Percentiles rank a stretch among this genome's conserved stretches.
These are phyloP conservation scores for Nannochloropsis oceanica DNA, from an alignment of 108 stramenopile species.

Conservation along the genomic window DNA sequence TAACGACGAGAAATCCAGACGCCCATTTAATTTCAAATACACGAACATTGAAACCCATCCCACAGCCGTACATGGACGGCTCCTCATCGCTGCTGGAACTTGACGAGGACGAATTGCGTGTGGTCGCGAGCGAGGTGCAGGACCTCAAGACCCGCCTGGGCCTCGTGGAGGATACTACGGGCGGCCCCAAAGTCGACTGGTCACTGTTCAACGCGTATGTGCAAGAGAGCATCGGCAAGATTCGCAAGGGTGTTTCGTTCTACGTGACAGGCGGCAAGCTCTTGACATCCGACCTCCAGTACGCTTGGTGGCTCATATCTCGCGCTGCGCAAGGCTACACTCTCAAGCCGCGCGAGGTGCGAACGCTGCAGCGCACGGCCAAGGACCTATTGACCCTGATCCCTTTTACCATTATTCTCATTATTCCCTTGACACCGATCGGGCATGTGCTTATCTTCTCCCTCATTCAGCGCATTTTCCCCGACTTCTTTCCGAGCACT, in stretches of 20 bases:
- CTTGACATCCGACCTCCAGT: conserved; percentile 64
- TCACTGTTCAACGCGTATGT: conserved; percentile 9
- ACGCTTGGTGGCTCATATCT: conserved; percentile 53
- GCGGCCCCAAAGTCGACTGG: background rate
- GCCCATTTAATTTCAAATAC: too few relatives aligned
- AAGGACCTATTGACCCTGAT: conserved; percentile 88
- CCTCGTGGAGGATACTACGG: conserved; percentile 56
- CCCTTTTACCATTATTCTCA: conserved; percentile 80
- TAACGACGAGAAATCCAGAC: too few relatives aligned
- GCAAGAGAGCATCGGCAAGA: conserved; percentile 16
- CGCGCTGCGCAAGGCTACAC: conserved; percentile 76
- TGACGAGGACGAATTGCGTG: conserved; percentile 11
- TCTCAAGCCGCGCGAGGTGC: conserved; percentile 85
- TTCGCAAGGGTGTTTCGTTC: conserved; percentile 11
- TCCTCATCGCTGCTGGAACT: background rate
- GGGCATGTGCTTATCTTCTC: conserved; percentile 92
- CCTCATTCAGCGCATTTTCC: conserved; percentile 88
- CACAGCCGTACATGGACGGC: background rate
- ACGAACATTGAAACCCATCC: background rate
- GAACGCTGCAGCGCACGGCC: conserved; percentile 75
- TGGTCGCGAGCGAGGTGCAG: conserved; percentile 29
- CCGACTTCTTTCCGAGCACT: conserved; percentile 91
- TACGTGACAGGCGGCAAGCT: conserved; percentile 45
- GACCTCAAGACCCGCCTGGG: conserved; percentile 82
- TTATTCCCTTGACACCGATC: conserved; percentile 86